Evolutionary conservation across 2,329 filamentous ascomycete species (phyloP), one percentile per base, ranked within the genome.

Genomic region (Trichoderma sp.): DNA sequence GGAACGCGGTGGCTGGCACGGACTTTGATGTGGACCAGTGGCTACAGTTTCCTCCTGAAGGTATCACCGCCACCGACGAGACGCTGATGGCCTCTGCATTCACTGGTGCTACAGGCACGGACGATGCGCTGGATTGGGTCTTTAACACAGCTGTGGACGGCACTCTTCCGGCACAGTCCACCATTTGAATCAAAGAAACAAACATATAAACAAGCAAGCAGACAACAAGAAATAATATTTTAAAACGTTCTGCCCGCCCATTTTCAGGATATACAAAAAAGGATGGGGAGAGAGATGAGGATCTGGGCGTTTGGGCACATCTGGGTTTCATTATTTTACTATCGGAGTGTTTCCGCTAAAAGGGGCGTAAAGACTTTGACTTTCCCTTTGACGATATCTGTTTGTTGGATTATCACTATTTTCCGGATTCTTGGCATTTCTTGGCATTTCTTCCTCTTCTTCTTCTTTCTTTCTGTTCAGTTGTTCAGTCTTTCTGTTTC

Each of bases 1-100:
- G 85, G 85, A 84, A 85, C 71, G 82, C 83, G 24, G 79, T 86
- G 4, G 79, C 84, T 19, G 84, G 82, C 6, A 83, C 84, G 10
- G 85, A 86, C 70, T 83, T 88, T 70, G 86, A 88, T 68, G 85
- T 88, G 65, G 85, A 87, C 69, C 85, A 88, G 73, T 88, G 85
- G 84, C 79, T 88, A 27, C 84, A 88, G 70, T 88, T 87, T 71
- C 86, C 85, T 6, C 81, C 82, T 1, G 86, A 87, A 61, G 83
- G 82, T 7, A 80, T 80, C 13, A 81, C 79, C 70, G 78, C 77
- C 43, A 73, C 75, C 8, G 81, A 80, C n/a, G 81, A 81, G 31
- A 76, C 76, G 29, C 73, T 81, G 57, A 78, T 80, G 72, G 75
- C 75, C 7, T 77, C 75, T 6, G 74, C 81, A 29, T 78, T 81